Evolutionary conservation across 2,329 filamentous ascomycete species (phyloP), one percentile per base, ranked within the genome.

Genomic region (Penicillium sp.): DNA sequence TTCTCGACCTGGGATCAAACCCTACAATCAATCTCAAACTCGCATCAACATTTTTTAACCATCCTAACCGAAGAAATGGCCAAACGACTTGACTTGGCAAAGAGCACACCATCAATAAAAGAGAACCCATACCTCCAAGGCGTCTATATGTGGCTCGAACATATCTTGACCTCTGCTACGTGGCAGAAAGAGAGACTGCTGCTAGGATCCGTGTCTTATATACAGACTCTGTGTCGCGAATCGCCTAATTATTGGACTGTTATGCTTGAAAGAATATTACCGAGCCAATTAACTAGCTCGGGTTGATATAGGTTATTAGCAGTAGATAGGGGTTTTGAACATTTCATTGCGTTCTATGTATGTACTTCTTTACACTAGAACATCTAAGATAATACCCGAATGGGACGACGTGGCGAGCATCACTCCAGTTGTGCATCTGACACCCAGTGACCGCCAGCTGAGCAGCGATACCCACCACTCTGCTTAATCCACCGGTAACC

Each of bases 401-500:
- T 33, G 30, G 16, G n/a, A n/a, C n/a, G n/a, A 16, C 5, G 28
- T 33, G 6, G 12, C 26, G 30, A 35, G 30, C 4, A 35, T 35
- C 16, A 35, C 30, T 35, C 14, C 14, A 55, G 45, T 28, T 55
- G 53, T 28, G 46, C 53, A 55, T 55, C 46, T 14, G 46, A 55
- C 7, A 55, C 53, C 43, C 43, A 55, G 26, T 55, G 53, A 48
- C 18, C 18, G 16, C 53, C 53, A 48, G 45, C 46, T 18, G 53
- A 46, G 48, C 53, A 55, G 9, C 53, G 53, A 49, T 55, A 50
- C 0, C 87, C 87, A 1, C 63, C 65, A 1, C 2, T 42, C 63
- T 86, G 79, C 62, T 81, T 83, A 24, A 87, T 83, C 87, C 87
- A 91, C 0, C 57, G 54, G 64, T 48, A 90, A 0, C 86, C 87